Base-by-base conservation (phyloP, 495 filamentous ascomycete species). In the Annulohypoxylon maeteangense region DNA sequence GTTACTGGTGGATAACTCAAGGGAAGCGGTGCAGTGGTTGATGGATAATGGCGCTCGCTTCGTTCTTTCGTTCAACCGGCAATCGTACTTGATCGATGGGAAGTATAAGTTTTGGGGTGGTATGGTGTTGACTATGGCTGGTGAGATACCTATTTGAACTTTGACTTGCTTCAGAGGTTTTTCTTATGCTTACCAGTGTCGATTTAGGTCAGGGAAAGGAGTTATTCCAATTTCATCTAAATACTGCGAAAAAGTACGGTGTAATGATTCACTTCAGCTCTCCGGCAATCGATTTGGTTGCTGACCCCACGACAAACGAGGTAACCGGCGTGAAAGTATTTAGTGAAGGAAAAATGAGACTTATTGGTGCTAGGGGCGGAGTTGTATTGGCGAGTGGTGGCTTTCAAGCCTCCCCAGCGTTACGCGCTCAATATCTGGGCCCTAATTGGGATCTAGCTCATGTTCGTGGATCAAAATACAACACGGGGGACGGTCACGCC, bases 21-120 rank as follows among this genome's bases (percentile, higher is more conserved):
- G 80, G 20, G 79, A 74, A 12, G 70, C 84, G 0, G 78, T 89
- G 2, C 80, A 84, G 67, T 91, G 88, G 88, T 74, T 91, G 5
- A 81, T 80, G 11, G 51, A 78, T 12, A 78, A 84, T 38, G 87
- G 88, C 0, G 76, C 89, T 7, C 75, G 79, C 4, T 90, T 89
- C 65, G 80, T 85, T 65, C 78, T 90, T 18, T 84, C 82, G 1
- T 90, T 90, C 75, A 87, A 89, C 55, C 80, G 89, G 0, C 88
- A 91, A 71, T 85, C 88, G 0, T 90, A 86, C 57, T 69, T 85
- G 44, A 80, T 89, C 5, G 78, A 86, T 56, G 86, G 83, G 7
- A 76, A 84, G 11, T 81, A 79, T 54, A 87, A 87, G 64, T 90
- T 91, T 68, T 90, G 87, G 87, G 88, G 89, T 16, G 88, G 88